Evolutionary conservation across 2,329 filamentous ascomycete species (phyloP), one percentile per base, ranked within the genome.

Genomic region (Penicillium olsonii): DNA sequence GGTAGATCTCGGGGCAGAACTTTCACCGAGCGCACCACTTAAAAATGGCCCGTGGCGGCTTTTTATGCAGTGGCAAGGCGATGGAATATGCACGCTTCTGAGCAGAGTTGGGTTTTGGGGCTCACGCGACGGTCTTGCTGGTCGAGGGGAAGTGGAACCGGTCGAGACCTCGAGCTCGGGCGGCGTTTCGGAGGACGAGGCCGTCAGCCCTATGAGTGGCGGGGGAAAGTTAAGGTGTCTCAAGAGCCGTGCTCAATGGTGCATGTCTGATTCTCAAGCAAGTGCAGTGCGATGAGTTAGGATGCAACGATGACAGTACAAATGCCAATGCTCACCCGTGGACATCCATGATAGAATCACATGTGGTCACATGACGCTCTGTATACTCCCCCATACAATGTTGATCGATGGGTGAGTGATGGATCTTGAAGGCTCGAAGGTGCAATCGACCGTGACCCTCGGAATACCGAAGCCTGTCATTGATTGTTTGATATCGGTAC

Each of bases 251-350:
- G 20, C 37, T 50, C 29, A 45, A 50, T 45, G 19, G 29, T 17
- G 18, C 42, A 45, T 18, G n/a, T 39, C 22, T 39, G 17, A n/a
- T n/a, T n/a, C n/a, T n/a, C n/a, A n/a, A n/a, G n/a, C n/a, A n/a
- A n/a, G n/a, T n/a, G n/a, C n/a, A n/a, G n/a, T n/a, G n/a, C n/a
- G n/a, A n/a, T n/a, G n/a, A n/a, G n/a, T n/a, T n/a, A n/a, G n/a
- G n/a, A n/a, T n/a, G n/a, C n/a, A 20, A 14, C 14, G 26, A 18
- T 29, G 41, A 37, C 79, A 19, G 26, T 17, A 18, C 33, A 35
- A 14, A n/a, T n/a, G n/a, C n/a, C n/a, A n/a, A n/a, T n/a, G 33
- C 17, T 35, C 33, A 18, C 10, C 33, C 33, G 33, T 35, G 17
- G n/a, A n/a, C n/a, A n/a, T n/a, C n/a, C n/a, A n/a, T n/a, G n/a